Evolutionary conservation across 768 basidiomycete species (phyloP).

Genomic region (Tylopilus felleus): DNA sequence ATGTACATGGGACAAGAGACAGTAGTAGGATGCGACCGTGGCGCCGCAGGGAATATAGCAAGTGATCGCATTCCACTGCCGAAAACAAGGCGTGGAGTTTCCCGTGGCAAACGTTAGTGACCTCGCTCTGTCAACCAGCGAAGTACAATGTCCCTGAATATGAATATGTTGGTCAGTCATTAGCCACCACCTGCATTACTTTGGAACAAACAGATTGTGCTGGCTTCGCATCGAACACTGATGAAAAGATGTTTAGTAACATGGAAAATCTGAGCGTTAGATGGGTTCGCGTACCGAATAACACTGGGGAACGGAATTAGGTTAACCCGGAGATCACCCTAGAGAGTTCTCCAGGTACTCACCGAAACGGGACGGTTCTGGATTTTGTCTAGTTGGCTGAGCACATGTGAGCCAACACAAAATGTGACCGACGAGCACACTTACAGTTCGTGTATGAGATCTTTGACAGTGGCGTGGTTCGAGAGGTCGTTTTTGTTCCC

Average conservation of each 20-base stretch:
- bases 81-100: not conserved
- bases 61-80: not conserved
- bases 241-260: not conserved
- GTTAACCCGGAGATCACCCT: not conserved
- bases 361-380: slow-evolving; percentile 82
- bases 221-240: slow-evolving; percentile 97
- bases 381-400: slow-evolving; percentile 68
- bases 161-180: slow-evolving; percentile 22
- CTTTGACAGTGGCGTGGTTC: slow-evolving; percentile 73
- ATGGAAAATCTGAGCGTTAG: not conserved
- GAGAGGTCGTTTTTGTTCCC: slow-evolving; percentile 93
- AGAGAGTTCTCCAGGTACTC: slow-evolving; percentile 31
- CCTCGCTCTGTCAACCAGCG: slow-evolving; percentile 82
- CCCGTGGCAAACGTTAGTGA: slow-evolving; percentile 40
- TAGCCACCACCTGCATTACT: not conserved
- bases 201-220: slow-evolving; percentile 72
- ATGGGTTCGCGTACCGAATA: slow-evolving; percentile 58
- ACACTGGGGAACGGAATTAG: slow-evolving; percentile 43
- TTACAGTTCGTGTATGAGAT: slow-evolving; percentile 75
- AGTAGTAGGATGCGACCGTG: not conserved
- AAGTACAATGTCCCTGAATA: slow-evolving; percentile 72
- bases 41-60: not conserved
- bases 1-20: not conserved
- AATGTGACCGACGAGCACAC: slow-evolving; percentile 15
- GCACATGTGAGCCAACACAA: slow-evolving; percentile 26